Base-by-base conservation (phyloP, 768 basidiomycete species). In the Tulasnella calospora region DNA sequence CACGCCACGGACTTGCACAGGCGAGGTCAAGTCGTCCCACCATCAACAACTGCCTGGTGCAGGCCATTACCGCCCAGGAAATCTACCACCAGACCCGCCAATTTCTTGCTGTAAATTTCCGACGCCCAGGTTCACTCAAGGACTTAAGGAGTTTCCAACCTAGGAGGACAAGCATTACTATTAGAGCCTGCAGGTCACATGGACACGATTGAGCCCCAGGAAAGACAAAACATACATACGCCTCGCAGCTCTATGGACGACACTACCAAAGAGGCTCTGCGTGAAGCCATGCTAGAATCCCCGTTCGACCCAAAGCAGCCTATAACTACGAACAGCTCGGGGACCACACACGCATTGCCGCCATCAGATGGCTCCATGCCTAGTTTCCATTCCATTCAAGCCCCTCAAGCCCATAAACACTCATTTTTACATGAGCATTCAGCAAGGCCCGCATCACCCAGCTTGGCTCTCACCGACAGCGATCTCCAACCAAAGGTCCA, bases 381-480 rank as follows among this genome's bases (percentile, higher is more conserved):
- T 17, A 57, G 57, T 13, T 76, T 57, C 55, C 47, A 27, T 15
- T 51, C 75, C 0, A 61, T 76, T 19, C 75, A 61, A 33, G 78
- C 51, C 21, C 36, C 38, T 10, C 55, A 73, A 33, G 15, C 17
- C 13, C 70, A 78, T 15, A 76, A 69, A n/a, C 79, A 77, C 71
- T 78, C 80, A 3, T 36, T 51, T 17, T 33, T 80, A 12, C 72
- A 91, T 75, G 87, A 88, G 81, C 86, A 82, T 80, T 86, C 91
- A 76, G 87, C 90, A 3, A 88, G 90, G 69, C 86, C 88, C 1
- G 89, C 92, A 0, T 86, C 91, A 35, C 91, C 92, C 36, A 91
- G 89, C 13, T 41, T 61, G 85, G 90, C 9, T 89, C 90, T 1
- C 84, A 92, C 19, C 89, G 90, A 0, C 87, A 86, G 13, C 81